Evolutionary conservation across 2,329 filamentous ascomycete genomes (phyloP).

Genomic region (Lasiodiplodia hormozganensis): DNA sequence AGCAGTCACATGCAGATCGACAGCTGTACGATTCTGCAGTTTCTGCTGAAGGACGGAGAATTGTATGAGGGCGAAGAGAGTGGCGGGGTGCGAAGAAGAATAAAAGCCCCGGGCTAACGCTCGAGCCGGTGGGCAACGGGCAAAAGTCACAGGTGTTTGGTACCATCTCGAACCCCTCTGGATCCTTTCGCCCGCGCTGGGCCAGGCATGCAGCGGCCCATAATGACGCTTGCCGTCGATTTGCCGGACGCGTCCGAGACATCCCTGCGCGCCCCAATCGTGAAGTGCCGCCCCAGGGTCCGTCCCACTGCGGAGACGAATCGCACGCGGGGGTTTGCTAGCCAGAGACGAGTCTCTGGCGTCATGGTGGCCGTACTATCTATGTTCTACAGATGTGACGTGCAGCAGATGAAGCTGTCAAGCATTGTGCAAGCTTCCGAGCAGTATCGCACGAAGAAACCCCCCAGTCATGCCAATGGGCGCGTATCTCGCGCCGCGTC

Average conservation of each 20-base stretch:
- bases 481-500: slow-evolving; percentile 15
- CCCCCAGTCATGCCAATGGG: neutral
- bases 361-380: neutral
- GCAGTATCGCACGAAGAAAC: neutral
- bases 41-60: neutral
- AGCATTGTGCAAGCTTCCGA: slow-evolving; percentile 1
- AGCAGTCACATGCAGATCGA: slow-evolving; percentile 23
- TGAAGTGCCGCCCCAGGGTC: slow-evolving; percentile 23
- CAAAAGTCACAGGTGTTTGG: slow-evolving; percentile 21
- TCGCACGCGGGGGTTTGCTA: neutral
- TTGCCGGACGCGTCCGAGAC: slow-evolving; percentile 6
- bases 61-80: neutral
- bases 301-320: neutral
- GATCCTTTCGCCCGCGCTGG: slow-evolving; percentile 28
- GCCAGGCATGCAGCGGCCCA: slow-evolving; percentile 17
- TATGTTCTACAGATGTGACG: neutral
- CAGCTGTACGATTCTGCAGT: neutral
- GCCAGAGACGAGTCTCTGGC: neutral
- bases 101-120: slow-evolving; percentile 8
- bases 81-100: slow-evolving; percentile 5
- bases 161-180: slow-evolving; percentile 24
- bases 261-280: slow-evolving; percentile 6
- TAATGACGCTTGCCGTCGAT: slow-evolving; percentile 24
- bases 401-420: neutral
- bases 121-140: slow-evolving; percentile 16